Conservation (phyloP, 129 eudicot genomes). For the Flaveria brownii region DNA sequence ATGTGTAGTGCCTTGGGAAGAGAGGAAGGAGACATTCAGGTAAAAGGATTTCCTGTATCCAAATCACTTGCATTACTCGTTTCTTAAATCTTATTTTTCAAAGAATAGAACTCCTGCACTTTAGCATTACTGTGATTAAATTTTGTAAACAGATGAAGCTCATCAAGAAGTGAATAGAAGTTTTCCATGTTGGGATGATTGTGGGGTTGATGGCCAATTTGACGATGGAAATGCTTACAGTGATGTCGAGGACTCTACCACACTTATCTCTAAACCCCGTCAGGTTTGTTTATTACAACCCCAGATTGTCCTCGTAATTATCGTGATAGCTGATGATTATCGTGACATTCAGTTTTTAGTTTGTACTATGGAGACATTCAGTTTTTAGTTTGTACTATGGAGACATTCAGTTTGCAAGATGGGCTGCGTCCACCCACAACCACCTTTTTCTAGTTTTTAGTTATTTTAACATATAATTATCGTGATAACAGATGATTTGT, state of each 20-base stretch:
- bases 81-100: background rate
- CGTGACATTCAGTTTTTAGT: too few species aligned
- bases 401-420: background rate
- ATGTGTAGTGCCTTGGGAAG: constrained; percentile 75
- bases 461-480: too few species aligned
- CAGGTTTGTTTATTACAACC: constrained; percentile 58
- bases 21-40: constrained; percentile 62
- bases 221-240: constrained; percentile 62
- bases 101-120: constrained; percentile 15
- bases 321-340: too few species aligned
- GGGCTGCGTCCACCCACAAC: background rate
- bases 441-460: background rate
- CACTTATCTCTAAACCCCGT: constrained; percentile 84
- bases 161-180: constrained; percentile 49
- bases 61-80: background rate
- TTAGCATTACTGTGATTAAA: constrained; percentile 10
- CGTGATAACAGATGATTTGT: too few species aligned
- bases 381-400: too few species aligned
- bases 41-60: constrained; percentile 20
- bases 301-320: background rate
- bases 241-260: constrained; percentile 61
- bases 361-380: too few species aligned
- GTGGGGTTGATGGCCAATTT: constrained; percentile 46
- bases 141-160: constrained; percentile 46
- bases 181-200: constrained; percentile 63